Conservation (phyloP, 805 yeast species). For the Ogataea methanolica region DNA sequence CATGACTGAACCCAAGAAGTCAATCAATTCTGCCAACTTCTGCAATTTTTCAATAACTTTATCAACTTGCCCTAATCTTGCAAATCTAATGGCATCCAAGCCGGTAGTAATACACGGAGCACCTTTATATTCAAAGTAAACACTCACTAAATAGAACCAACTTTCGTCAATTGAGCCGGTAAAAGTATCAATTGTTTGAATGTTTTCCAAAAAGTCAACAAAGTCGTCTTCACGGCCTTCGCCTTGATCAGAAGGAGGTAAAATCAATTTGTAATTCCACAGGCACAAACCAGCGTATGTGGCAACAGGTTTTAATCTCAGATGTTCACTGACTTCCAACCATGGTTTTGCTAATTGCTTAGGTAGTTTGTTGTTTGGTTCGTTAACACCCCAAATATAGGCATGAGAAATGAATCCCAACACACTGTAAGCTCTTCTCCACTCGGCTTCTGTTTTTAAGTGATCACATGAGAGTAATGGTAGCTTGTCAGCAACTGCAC, state of each 20-base stretch:
- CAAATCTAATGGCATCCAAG: slow-evolving; percentile 56
- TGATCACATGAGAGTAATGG: slow-evolving; percentile 50
- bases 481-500: slow-evolving; percentile 59
- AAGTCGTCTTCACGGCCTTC: slow-evolving; percentile 18
- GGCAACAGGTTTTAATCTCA: slow-evolving; percentile 80
- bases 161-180: slow-evolving; percentile 89
- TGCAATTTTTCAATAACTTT: slow-evolving; percentile 48
- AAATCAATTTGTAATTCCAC: slow-evolving; percentile 76
- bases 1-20: slow-evolving; percentile 64
- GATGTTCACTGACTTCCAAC: slow-evolving; percentile 46
- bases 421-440: slow-evolving; percentile 76
- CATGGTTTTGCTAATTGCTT: slow-evolving; percentile 66
- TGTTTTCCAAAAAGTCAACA: slow-evolving; percentile 49
- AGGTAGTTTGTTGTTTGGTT: slow-evolving; percentile 63
- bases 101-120: slow-evolving; percentile 68
- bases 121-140: slow-evolving; percentile 79
- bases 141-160: slow-evolving; percentile 90
- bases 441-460: slow-evolving; percentile 43
- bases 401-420: slow-evolving; percentile 82
- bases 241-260: slow-evolving; percentile 31
- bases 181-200: slow-evolving; percentile 77
- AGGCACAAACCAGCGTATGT: slow-evolving; percentile 84
- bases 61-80: slow-evolving; percentile 40
- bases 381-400: slow-evolving; percentile 78
- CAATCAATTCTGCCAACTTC: slow-evolving; percentile 68